Evolutionary conservation across 2,329 filamentous ascomycete species (phyloP).

Genomic region (Venturia nashicola): DNA sequence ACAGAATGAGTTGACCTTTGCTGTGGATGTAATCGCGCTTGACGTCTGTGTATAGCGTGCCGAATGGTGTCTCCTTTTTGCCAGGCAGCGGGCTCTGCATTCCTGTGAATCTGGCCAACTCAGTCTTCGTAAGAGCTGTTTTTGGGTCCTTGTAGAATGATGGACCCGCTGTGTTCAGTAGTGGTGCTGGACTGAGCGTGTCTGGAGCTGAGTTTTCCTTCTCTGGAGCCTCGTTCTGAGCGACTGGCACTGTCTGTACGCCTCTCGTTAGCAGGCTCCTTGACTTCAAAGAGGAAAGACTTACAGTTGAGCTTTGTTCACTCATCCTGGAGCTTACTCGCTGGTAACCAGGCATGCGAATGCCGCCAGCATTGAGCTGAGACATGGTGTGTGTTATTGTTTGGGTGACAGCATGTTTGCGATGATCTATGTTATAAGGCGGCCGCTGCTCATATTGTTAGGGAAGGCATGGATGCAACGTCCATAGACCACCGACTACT

Average conservation of each 20-base stretch:
- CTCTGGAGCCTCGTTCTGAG: not conserved
- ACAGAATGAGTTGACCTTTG: not conserved
- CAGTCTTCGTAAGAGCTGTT: not conserved
- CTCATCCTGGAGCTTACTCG: not conserved
- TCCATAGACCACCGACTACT: not conserved
- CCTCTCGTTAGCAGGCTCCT: not conserved
- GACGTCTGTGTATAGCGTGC: not conserved
- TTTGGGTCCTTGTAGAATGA: not conserved
- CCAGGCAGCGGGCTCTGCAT: not conserved
- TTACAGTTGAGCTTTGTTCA: not conserved
- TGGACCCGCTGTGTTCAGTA: not conserved
- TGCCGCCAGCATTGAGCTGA: not conserved
- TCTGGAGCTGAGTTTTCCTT: not conserved
- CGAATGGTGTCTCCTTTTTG: not conserved
- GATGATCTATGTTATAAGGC: not conserved
- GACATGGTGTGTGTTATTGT: not conserved
- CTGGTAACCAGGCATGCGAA: not conserved
- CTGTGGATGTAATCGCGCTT: not conserved
- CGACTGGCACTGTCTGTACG: not conserved
- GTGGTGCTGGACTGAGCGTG: not conserved
- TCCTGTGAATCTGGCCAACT: not conserved
- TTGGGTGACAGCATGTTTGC: not conserved
- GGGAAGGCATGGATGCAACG: not conserved
- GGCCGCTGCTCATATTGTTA: not conserved
- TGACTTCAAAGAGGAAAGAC: too few species aligned